Evolutionary conservation across 2,329 filamentous ascomycete genomes (phyloP), one percentile per base, ranked within the genome.

Genomic region (Penicillium digitatum): DNA sequence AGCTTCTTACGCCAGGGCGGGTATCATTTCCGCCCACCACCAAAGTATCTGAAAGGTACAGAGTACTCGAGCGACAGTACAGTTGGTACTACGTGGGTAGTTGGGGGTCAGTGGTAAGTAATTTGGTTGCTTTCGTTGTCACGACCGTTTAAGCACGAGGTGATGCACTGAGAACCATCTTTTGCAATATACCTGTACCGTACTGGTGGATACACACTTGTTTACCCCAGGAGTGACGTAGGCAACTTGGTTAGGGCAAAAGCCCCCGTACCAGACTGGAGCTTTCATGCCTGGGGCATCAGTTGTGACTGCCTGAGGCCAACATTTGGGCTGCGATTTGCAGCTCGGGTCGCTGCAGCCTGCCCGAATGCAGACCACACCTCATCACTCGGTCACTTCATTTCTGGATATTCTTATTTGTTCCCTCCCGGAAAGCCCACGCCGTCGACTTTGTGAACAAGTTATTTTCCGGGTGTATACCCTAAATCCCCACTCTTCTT

Each of bases 361-460:
- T 56, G 46, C 67, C 69, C 53, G 56, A 70, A 34, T 48, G 43
- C 54, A 48, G 52, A 57, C 58, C 51, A 64, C 68, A 70, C 67
- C 67, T 68, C 68, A 69, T 58, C 65, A 65, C 66, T 64, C 62
- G 62, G 64, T 69, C 66, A 71, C 66, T 64, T 70, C 69, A 65
- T 60, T 60, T 70, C 63, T 62, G 64, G 61, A 65, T 64, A 59
- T 65, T 63, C 60, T 67, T 58, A 64, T 62, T 63, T 68, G 66
- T 62, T 66, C 65, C 59, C 56, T 66, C 62, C 50, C 62, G 64
- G 63, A 57, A 64, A 51, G 58, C 59, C 63, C 64, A 71, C 68
- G 69, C 66, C 71, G 66, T 65, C 69, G 69, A 72, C 68, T 68
- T 62, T 56, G 55, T 65, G 59, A 62, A 65, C 59, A 61, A 71